Conservation (phyloP, 2,329 filamentous ascomycete species). For the Nemania bipapillata region DNA sequence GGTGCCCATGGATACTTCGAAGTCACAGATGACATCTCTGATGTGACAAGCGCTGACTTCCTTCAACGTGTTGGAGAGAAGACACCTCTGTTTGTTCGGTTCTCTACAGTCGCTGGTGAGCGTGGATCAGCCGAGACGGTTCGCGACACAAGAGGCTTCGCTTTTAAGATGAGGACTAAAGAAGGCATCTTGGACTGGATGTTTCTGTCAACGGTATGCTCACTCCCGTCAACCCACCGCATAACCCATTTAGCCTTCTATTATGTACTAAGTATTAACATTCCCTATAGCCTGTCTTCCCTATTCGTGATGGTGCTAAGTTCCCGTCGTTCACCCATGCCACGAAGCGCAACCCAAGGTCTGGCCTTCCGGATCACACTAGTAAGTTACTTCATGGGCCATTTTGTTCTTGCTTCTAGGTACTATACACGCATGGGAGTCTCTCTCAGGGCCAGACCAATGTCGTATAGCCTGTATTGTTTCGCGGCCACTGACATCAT, state of each 20-base stretch:
- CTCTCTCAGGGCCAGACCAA: not conserved
- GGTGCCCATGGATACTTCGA: slow-evolving; percentile 44
- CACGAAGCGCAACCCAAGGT: slow-evolving; percentile 42
- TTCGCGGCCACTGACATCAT: not conserved
- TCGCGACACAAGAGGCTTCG: slow-evolving; percentile 44
- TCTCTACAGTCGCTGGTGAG: slow-evolving; percentile 46
- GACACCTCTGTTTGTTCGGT: slow-evolving; percentile 43
- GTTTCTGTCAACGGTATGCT: slow-evolving; percentile 39
- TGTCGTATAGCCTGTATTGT: not conserved
- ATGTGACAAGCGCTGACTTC: slow-evolving; percentile 44
- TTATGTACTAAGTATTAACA: not conserved
- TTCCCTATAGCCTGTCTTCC: slow-evolving; percentile 40
- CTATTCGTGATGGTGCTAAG: slow-evolving; percentile 43
- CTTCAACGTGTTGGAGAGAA: slow-evolving; percentile 43
- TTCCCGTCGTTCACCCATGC: slow-evolving; percentile 45
- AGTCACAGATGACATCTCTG: slow-evolving; percentile 44
- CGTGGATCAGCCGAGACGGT: slow-evolving; percentile 42
- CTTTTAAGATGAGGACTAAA: slow-evolving; percentile 43
- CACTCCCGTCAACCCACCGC: no score
- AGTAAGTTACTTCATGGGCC: slow-evolving; percentile 8
- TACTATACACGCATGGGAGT: not conserved
- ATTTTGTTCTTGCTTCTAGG: not conserved
- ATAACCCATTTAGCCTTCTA: not conserved
- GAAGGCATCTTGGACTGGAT: slow-evolving; percentile 43
- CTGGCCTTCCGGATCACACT: slow-evolving; percentile 38